A percentile compares a stretch with the other conserved stretches of the same genome.
Evolutionary conservation across 2,329 filamentous ascomycete genomes (phyloP).

Genomic region (Pseudopyrenochaeta lycopersici): DNA sequence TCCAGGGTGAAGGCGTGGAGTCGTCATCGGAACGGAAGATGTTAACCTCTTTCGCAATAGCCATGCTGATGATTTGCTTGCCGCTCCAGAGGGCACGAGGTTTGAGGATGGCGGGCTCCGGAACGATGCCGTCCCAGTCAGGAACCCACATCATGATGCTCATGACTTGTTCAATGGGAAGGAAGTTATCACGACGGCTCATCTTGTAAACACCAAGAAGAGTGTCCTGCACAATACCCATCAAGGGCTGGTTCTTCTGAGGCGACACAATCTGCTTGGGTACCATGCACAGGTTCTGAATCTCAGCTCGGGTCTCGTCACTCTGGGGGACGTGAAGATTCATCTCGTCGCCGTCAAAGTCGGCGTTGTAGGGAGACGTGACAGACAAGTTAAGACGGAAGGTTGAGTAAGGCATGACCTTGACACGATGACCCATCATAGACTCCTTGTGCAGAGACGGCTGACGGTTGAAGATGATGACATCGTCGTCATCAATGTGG

Average conservation of each 20-base stretch:
- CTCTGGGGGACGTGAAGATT: slow-evolving; percentile 99
- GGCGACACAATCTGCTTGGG: slow-evolving; percentile 98
- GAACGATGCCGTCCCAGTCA: slow-evolving; percentile 95
- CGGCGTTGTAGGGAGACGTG: slow-evolving; percentile 98
- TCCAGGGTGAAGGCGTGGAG: slow-evolving; percentile 56
- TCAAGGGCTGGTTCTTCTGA: slow-evolving; percentile 93
- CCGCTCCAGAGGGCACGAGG: slow-evolving; percentile 94
- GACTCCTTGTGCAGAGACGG: slow-evolving; percentile 99
- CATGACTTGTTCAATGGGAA: slow-evolving; percentile 92
- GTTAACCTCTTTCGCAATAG: slow-evolving; percentile 87
- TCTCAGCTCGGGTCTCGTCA: slow-evolving; percentile 94
- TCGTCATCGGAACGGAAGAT: slow-evolving; percentile 68
- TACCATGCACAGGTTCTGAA: slow-evolving; percentile 96
- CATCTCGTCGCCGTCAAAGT: slow-evolving; percentile 99
- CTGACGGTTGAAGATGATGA: slow-evolving; percentile 99
- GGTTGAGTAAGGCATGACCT: slow-evolving; percentile 98
- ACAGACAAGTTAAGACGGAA: slow-evolving; percentile 98
- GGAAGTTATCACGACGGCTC: slow-evolving; percentile 88
- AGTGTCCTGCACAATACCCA: slow-evolving; percentile 99
- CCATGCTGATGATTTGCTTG: slow-evolving; percentile 96
- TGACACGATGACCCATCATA: slow-evolving; percentile 99
- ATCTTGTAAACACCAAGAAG: slow-evolving; percentile 97
- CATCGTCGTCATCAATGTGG: slow-evolving; percentile 94
- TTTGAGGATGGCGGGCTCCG: slow-evolving; percentile 91
- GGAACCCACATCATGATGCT: slow-evolving; percentile 98